Evolutionary conservation across 768 basidiomycete genomes (phyloP).

Genomic region (Leucocoprinus birnbaumii): DNA sequence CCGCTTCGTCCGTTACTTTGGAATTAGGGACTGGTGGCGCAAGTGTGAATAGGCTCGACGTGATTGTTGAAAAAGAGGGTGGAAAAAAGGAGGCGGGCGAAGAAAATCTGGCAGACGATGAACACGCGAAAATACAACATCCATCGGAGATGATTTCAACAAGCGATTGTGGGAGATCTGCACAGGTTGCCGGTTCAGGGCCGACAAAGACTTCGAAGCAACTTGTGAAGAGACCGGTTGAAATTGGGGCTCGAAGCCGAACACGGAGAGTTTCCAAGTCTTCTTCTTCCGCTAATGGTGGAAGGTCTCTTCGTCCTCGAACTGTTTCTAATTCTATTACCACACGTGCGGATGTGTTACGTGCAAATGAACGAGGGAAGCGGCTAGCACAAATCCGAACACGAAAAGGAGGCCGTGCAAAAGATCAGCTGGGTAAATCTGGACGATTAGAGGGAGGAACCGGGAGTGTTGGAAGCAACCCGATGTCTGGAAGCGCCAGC

Average conservation of each 20-base stretch:
- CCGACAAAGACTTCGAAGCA: conserved; percentile 9
- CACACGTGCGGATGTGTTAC: conserved; percentile 3
- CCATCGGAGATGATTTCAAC: conserved; percentile 3
- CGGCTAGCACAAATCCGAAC: conserved; percentile 2
- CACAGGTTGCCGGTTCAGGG: not conserved
- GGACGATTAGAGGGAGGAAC: not conserved
- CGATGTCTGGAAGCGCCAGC: not conserved
- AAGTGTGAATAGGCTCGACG: not conserved
- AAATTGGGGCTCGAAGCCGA: conserved; percentile 7
- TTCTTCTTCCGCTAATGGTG: conserved; percentile 6
- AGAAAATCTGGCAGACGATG: conserved; percentile 1
- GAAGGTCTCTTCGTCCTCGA: conserved; percentile 2
- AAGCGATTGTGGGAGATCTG: not conserved
- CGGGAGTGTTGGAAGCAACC: not conserved
- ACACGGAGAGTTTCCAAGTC: not conserved
- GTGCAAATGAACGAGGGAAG: conserved; percentile 11
- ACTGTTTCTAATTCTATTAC: conserved; percentile 7
- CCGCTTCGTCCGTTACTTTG: not conserved
- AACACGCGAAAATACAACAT: not conserved
- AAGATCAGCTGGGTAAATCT: not conserved
- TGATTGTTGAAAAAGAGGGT: conserved; percentile 7
- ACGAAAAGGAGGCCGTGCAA: conserved; percentile 2
- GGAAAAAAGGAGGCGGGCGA: conserved; percentile 5
- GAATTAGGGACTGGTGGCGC: not conserved
- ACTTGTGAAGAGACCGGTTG: conserved; percentile 4